Evolutionary conservation across 1,284 basidiomycete genomes (phyloP).

Genomic region (Trichosporon sp.): DNA sequence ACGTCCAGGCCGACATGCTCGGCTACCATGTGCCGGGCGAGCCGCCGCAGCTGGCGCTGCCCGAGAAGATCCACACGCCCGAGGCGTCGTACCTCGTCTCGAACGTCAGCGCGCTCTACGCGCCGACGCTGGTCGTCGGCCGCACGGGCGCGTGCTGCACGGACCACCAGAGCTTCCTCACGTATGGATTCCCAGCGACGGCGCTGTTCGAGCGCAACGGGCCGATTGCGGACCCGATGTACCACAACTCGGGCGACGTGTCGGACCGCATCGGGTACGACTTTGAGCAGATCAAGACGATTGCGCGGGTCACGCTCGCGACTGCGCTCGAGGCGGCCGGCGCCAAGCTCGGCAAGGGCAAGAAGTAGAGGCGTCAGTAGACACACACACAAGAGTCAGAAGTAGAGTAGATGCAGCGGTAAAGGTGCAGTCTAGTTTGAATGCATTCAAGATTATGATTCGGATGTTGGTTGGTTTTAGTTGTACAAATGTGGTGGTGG

Average conservation of each 20-base stretch:
- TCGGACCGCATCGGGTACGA: conserved; percentile 72
- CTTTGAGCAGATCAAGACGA: conserved; percentile 68
- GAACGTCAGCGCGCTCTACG: conserved; percentile 65
- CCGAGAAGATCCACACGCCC: conserved; percentile 66
- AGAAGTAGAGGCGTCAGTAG: not conserved
- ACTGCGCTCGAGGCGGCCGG: conserved; percentile 43
- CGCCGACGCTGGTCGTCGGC: conserved; percentile 75
- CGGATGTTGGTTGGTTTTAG: not conserved
- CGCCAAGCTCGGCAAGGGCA: conserved; percentile 17
- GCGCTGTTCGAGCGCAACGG: conserved; percentile 68
- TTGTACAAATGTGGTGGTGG: not conserved
- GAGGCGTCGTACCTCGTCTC: conserved; percentile 69
- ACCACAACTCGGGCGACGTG: conserved; percentile 62
- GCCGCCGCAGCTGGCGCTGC: conserved; percentile 72
- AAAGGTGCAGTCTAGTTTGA: not conserved
- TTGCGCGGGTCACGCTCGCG: conserved; percentile 70
- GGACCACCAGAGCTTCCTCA: conserved; percentile 74
- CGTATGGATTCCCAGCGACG: conserved; percentile 73
- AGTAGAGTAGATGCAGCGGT: not conserved
- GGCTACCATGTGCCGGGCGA: conserved; percentile 68
- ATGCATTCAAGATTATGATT: not conserved
- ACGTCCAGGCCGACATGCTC: conserved; percentile 86
- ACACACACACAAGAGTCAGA: not conserved
- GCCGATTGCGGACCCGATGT: conserved; percentile 73
- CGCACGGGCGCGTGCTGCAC: conserved; percentile 73